Conservation (phyloP, 495 filamentous ascomycete species). For the Penicillium crystallinum region DNA sequence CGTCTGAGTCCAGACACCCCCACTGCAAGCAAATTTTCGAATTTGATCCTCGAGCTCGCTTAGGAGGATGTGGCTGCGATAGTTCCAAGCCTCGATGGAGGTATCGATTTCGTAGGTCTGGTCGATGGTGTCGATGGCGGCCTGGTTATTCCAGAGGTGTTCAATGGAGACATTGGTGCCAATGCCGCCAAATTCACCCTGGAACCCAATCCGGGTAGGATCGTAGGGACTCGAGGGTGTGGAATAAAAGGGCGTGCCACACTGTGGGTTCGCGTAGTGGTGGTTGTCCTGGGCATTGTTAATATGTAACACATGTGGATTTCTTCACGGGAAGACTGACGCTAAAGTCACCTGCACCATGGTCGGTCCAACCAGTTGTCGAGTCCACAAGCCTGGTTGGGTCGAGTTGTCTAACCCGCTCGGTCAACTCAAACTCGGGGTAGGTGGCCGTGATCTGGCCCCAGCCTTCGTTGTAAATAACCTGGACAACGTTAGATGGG, state of each 20-base stretch:
- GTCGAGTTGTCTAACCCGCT: constrained; percentile 49
- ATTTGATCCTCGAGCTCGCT: constrained; percentile 55
- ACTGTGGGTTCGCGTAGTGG: constrained; percentile 67
- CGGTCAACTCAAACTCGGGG: constrained; percentile 53
- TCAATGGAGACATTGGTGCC: constrained; percentile 56
- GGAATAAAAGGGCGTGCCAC: constrained; percentile 61
- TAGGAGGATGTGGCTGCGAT: constrained; percentile 50
- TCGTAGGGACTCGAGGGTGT: constrained; percentile 52
- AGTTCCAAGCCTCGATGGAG: constrained; percentile 58
- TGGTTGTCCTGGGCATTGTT: constrained; percentile 52
- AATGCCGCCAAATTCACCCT: constrained; percentile 65
- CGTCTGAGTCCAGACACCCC: constrained; percentile 60
- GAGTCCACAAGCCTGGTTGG: constrained; percentile 57
- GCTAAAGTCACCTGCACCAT: constrained; percentile 55
- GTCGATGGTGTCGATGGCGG: constrained; percentile 52
- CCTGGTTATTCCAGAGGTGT: constrained; percentile 54
- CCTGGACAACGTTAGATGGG: constrained; percentile 22
- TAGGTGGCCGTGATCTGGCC: constrained; percentile 47
- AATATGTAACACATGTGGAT: not conserved
- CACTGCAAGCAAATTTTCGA: constrained; percentile 52
- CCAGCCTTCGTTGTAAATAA: constrained; percentile 72
- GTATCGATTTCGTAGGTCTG: constrained; percentile 61
- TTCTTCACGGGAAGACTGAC: constrained; percentile 16
- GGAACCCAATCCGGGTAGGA: constrained; percentile 54
- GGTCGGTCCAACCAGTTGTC: constrained; percentile 57